phyloP scores from a whole-genome alignment of 2,329 filamentous ascomycete genomes.

The Gnomoniopsis sp. region DNA sequence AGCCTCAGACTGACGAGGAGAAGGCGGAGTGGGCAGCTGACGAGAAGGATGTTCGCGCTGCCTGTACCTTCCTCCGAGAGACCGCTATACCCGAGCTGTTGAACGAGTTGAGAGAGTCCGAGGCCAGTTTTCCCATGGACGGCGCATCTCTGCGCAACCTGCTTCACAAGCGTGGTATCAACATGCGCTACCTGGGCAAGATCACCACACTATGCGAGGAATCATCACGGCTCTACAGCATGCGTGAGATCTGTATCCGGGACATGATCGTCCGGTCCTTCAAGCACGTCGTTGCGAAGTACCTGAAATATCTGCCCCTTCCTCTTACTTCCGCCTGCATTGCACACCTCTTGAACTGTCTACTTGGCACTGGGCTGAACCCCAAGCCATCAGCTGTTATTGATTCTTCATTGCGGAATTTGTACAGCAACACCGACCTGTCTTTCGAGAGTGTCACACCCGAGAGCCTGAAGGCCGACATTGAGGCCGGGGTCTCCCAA shows the following conservation, averaged over 20 bases:
- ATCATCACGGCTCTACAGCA: slow-evolving; percentile 67
- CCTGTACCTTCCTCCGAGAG: slow-evolving; percentile 72
- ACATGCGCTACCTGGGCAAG: slow-evolving; percentile 91
- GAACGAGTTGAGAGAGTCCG: slow-evolving; percentile 83
- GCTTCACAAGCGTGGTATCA: slow-evolving; percentile 95
- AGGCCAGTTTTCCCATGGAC: slow-evolving; percentile 98
- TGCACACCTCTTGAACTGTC: slow-evolving; percentile 88
- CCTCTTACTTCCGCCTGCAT: slow-evolving; percentile 77
- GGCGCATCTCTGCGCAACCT: slow-evolving; percentile 85
- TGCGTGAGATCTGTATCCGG: slow-evolving; percentile 74
- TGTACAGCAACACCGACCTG: slow-evolving; percentile 82
- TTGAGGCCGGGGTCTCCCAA: slow-evolving; percentile 67
- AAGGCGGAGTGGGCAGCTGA: slow-evolving; percentile 79
- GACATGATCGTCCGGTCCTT: slow-evolving; percentile 96
- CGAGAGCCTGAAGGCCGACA: slow-evolving; percentile 62
- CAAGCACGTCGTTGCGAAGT: slow-evolving; percentile 82
- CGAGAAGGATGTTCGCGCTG: slow-evolving; percentile 82
- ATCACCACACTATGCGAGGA: slow-evolving; percentile 69
- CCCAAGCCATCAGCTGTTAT: slow-evolving; percentile 73
- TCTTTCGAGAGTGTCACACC: slow-evolving; percentile 78
- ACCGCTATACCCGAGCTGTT: slow-evolving; percentile 82
- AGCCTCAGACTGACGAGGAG: slow-evolving; percentile 85
- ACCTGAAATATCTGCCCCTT: slow-evolving; percentile 75
- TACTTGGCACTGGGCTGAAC: slow-evolving; percentile 76
- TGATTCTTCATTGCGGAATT: slow-evolving; percentile 66